Conservation (phyloP, 768 basidiomycete species). For the Nevesoporus exiguus region DNA sequence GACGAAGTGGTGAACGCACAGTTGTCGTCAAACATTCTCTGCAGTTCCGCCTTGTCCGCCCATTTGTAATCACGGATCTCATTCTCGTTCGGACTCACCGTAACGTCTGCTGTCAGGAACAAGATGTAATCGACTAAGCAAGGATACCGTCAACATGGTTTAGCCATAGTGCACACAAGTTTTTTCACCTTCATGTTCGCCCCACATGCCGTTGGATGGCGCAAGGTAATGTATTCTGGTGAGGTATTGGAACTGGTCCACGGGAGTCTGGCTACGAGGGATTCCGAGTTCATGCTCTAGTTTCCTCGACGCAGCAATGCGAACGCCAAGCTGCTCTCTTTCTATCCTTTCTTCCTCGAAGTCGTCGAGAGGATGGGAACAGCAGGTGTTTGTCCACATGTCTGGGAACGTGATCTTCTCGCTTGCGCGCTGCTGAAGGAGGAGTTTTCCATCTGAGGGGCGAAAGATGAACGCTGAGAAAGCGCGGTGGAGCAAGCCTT, state of each 20-base stretch:
- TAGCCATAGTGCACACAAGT: background rate
- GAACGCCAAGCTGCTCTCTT: conserved; percentile 75
- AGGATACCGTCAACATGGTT: conserved; percentile 8
- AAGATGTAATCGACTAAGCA: conserved; percentile 92
- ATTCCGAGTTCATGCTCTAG: conserved; percentile 97
- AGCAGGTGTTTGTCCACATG: conserved; percentile 99
- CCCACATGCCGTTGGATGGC: conserved; percentile 90
- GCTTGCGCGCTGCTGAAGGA: conserved; percentile 92
- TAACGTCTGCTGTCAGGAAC: conserved; percentile 88
- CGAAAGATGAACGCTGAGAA: conserved; percentile 98
- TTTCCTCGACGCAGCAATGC: conserved; percentile 90
- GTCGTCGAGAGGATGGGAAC: conserved; percentile 94
- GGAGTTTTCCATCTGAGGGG: conserved; percentile 87
- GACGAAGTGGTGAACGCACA: conserved; percentile 42
- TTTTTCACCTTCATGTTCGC: conserved; percentile 89
- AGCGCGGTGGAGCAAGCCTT: conserved; percentile 92
- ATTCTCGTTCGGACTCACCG: conserved; percentile 76
- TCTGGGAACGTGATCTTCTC: conserved; percentile 99
- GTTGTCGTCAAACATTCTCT: conserved; percentile 82
- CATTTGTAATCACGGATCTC: conserved; percentile 92
- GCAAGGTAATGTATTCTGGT: conserved; percentile 98
- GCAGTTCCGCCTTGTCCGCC: conserved; percentile 86
- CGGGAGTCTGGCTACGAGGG: conserved; percentile 67
- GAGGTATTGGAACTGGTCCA: conserved; percentile 89
- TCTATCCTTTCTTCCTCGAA: conserved; percentile 81